A percentile compares a stretch with the other conserved stretches of the same genome.
Conservation (phyloP, 345 rosid species). For the Eucalyptus tenuipes region DNA sequence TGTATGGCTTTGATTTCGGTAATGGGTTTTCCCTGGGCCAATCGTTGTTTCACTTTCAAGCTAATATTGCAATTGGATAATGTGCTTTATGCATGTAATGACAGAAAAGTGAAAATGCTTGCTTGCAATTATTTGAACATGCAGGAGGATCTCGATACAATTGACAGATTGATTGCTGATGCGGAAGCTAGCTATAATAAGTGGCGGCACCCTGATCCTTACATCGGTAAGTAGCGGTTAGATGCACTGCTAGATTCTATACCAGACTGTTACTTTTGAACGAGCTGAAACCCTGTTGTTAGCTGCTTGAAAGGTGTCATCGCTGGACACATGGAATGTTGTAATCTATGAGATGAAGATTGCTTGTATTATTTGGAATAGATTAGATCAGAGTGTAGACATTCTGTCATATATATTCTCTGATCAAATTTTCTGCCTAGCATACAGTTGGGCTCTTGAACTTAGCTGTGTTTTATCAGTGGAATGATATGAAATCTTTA, state of each 20-base stretch:
- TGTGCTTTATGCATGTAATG: background rate
- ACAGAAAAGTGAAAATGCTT: background rate
- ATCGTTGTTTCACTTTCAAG: background rate
- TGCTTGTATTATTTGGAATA: background rate
- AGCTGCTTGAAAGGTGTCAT: background rate
- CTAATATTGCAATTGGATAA: background rate
- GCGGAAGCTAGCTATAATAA: slow-evolving; percentile 72
- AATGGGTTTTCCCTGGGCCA: background rate
- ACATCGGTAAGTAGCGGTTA: slow-evolving; percentile 43
- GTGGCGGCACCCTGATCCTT: slow-evolving; percentile 98
- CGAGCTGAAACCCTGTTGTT: background rate
- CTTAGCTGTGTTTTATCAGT: background rate
- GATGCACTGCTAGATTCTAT: background rate
- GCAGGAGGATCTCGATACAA: slow-evolving; percentile 75
- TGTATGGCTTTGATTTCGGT: background rate
- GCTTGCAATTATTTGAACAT: background rate
- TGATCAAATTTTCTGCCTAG: background rate
- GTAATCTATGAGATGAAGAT: background rate
- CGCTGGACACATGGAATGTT: background rate
- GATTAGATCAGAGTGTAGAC: background rate
- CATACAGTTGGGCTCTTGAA: background rate
- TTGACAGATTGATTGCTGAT: slow-evolving; percentile 64
- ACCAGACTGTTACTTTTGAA: background rate
- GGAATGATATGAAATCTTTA: background rate
- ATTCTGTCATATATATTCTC: background rate